Conservation (phyloP, 2,329 filamentous ascomycete species). For the Ceratocystis colombiana region DNA sequence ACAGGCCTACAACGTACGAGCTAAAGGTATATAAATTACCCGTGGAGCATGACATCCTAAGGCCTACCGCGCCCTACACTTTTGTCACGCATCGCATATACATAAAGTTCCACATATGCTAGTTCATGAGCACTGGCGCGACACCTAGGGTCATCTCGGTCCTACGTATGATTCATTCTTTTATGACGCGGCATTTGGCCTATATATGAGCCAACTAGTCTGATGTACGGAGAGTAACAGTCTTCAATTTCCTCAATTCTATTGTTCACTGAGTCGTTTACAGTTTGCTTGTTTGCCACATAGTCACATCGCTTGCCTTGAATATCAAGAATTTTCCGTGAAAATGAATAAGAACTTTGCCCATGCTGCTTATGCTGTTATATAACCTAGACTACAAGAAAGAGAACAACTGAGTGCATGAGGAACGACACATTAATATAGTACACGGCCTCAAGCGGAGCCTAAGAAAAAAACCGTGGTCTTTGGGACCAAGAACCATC, state of each 20-base stretch:
- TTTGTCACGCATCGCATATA: not conserved
- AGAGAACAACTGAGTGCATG: not conserved
- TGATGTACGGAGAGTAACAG: not conserved
- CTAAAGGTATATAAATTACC: not conserved
- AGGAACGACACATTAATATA: not conserved
- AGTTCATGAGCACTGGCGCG: not conserved
- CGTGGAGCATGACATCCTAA: not conserved
- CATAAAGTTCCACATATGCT: conserved; percentile 2
- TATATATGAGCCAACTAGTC: not conserved
- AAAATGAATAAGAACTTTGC: not conserved
- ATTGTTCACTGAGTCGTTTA: not conserved
- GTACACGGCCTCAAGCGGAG: conserved; percentile 10
- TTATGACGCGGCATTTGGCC: not conserved
- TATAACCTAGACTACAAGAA: conserved; percentile 14
- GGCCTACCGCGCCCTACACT: not conserved
- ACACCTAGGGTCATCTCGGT: not conserved
- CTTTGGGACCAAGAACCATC: not conserved
- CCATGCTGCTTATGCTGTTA: not conserved
- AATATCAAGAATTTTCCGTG: not conserved
- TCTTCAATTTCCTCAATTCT: not conserved
- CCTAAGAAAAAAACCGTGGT: conserved; percentile 5
- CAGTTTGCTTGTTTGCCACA: not conserved
- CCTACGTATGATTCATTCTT: not conserved
- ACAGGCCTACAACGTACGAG: conserved; percentile 5
- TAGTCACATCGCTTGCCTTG: not conserved